These are phyloP conservation scores for Dipteronia dyeriana DNA, from an alignment of 345 rosid species.

Conservation along the genomic window DNA sequence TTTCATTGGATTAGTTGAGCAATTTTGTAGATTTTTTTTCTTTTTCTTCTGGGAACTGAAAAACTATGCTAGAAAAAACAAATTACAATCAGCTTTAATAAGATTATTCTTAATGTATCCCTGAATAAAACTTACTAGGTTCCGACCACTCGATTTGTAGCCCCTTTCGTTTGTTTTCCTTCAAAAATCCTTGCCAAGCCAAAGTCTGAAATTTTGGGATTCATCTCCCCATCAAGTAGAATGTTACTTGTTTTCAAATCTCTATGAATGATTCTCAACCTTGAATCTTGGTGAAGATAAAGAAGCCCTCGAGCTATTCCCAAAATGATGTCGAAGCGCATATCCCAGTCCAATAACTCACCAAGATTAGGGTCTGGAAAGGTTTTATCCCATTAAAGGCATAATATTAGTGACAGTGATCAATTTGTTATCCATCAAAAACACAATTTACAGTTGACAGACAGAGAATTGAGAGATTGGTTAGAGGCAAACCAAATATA, in stretches of 20 bases:
- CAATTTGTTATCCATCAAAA: background rate
- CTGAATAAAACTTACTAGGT: conserved; percentile 54
- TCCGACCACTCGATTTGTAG: conserved; percentile 62
- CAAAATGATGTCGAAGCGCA: conserved; percentile 46
- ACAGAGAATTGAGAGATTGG: background rate
- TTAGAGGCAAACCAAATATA: conserved; percentile 49
- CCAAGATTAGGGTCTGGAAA: conserved; percentile 39
- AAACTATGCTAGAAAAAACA: background rate
- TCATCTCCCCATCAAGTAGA: conserved; percentile 64
- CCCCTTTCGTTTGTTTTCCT: conserved; percentile 48
- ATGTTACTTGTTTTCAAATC: conserved; percentile 67
- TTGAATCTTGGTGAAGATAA: conserved; percentile 77
- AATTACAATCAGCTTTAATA: background rate
- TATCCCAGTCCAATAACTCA: conserved; percentile 47
- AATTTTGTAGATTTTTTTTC: background rate
- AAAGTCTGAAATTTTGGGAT: conserved; percentile 75
- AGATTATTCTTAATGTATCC: background rate
- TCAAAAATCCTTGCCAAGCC: conserved; percentile 69
- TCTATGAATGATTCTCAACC: conserved; percentile 69
- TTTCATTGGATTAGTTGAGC: background rate
- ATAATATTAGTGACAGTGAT: background rate
- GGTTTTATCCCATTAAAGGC: background rate
- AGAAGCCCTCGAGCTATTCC: conserved; percentile 67
- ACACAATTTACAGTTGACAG: background rate
- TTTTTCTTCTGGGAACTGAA: background rate